phyloP scores from a whole-genome alignment of 805 yeast species.

The Candida verbasci region DNA sequence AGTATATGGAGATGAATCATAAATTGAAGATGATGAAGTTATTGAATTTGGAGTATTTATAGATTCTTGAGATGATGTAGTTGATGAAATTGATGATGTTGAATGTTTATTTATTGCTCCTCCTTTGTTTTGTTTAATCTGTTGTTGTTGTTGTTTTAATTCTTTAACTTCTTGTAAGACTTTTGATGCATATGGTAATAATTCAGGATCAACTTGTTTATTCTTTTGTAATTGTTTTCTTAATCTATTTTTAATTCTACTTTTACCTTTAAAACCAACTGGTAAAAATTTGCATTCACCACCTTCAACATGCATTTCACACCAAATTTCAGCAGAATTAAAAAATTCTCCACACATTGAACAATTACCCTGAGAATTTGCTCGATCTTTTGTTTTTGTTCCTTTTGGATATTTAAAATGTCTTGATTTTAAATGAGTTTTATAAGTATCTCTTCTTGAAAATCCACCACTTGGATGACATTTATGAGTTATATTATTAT shows the following conservation, averaged over 20 bases:
- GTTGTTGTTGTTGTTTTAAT: slow-evolving; percentile 4
- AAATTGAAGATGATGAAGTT: background rate
- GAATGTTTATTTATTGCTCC: background rate
- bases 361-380: slow-evolving; percentile 44
- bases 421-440: slow-evolving; percentile 52
- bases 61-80: slow-evolving; percentile 1
- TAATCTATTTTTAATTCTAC: slow-evolving; percentile 39
- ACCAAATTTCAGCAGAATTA: slow-evolving; percentile 47
- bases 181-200: slow-evolving; percentile 10
- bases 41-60: slow-evolving; percentile 4
- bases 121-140: background rate
- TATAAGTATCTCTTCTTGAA: slow-evolving; percentile 56
- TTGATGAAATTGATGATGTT: too few species aligned
- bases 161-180: slow-evolving; percentile 8
- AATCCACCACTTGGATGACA: slow-evolving; percentile 59
- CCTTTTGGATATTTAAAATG: slow-evolving; percentile 58
- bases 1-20: slow-evolving; percentile 4
- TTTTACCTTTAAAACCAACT: slow-evolving; percentile 40
- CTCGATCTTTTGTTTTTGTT: slow-evolving; percentile 43
- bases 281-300: slow-evolving; percentile 46
- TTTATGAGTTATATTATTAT: slow-evolving; percentile 36
- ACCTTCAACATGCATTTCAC: slow-evolving; percentile 46
- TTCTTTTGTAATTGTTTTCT: slow-evolving; percentile 32
- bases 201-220: slow-evolving; percentile 14
- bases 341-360: slow-evolving; percentile 52